Base-by-base conservation (phyloP, 2,329 filamentous ascomycete species). In the Davidsoniella virescens region DNA sequence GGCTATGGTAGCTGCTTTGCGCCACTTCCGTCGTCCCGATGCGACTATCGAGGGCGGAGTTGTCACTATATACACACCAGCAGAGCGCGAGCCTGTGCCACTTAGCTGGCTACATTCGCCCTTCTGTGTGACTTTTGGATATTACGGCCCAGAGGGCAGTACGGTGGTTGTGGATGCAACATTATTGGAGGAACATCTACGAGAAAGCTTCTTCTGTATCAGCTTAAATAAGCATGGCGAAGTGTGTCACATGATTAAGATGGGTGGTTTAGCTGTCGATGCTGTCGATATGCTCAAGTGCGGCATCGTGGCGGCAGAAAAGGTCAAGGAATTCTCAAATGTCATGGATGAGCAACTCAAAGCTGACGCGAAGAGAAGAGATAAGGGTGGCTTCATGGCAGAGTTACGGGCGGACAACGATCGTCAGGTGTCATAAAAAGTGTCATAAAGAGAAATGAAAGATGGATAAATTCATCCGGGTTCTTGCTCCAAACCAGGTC, bases 21-120 rank as follows among this genome's bases (percentile, higher is more conserved):
- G 86, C 55, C 90, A 96, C 67, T 98, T 94, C 67, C 78, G 86
- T 55, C 82, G 88, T 60, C 88, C 87, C 1, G 92, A 96, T 62
- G 86, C 88, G 5, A 81, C 80, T 57, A 84, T 95, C 33, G 82
- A 87, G 59, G 87, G 86, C 52, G 87, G 88, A 58, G 76, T 78
- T 26, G 76, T 95, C 56, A 93, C 84, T 1, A 78, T 96, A 41
- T 94, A 90, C 66, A 84, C 82, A 2, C 66, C 83, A 2, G 79
- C 84, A 10, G 90, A 98, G 68, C 75, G 92, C 55, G 88, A 94
- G 56, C 90, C 90, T 0, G 86, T 95, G 43, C 81, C 87, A 44
- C 71, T 98, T 54, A 87, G 85, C 58, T 86, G 94, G 70, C 76
- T 95, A 56, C 92, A 96, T 66, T 84, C 86, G 57, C 92, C 92